Base-by-base conservation (phyloP, 371 early-diverging fungal species). In the Mortierella sp. region DNA sequence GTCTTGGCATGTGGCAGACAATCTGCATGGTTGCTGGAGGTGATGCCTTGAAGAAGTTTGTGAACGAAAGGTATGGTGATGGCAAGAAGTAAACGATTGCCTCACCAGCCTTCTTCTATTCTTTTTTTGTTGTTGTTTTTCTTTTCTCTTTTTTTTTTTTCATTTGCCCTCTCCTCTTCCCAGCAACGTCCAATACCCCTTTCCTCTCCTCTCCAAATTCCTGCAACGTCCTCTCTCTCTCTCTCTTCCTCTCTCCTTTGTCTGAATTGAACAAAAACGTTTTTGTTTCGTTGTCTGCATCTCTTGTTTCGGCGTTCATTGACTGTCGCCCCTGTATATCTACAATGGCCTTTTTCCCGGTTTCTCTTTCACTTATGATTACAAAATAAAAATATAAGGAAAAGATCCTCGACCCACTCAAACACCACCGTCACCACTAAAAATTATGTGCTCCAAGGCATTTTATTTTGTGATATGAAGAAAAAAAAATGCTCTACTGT, bases 1-100 rank as follows among this genome's bases (percentile, higher is more conserved):
- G 96, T 62, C 83, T 98, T 53, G 96, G 97, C 62, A 92, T 96
- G 77, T 98, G 96, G 92, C 93, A 96, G 70, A 98, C 98, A 16
- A 87, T 97, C 58, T 97, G 97, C 87, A 98, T 98, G 97, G 98
- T 98, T 23, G 95, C 96, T 75, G 93, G 96, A 60, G 96, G 96
- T 75, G 95, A 95, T 62, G 68, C 72, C 55, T 48, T 83, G 55
- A 83, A 83, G 47, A 72, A 64, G 52, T 69, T 61, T 62, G 79
- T 77, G 57, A 77, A 72, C 63, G 69, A 72, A 28, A 67, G 53
- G 52, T 69, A 67, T 30, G 68, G 37, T 9, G 37, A 37, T n/a
- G n/a, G 58, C 72, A 77, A 72, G 69, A 57, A 77, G 25, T 56
- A 75, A 55, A 19, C 15, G 23, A 23, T 4, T 26, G 28, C 37